These are phyloP conservation scores for Tagetes patula DNA, from an alignment of 129 eudicot genomes.

Conservation along the genomic window DNA sequence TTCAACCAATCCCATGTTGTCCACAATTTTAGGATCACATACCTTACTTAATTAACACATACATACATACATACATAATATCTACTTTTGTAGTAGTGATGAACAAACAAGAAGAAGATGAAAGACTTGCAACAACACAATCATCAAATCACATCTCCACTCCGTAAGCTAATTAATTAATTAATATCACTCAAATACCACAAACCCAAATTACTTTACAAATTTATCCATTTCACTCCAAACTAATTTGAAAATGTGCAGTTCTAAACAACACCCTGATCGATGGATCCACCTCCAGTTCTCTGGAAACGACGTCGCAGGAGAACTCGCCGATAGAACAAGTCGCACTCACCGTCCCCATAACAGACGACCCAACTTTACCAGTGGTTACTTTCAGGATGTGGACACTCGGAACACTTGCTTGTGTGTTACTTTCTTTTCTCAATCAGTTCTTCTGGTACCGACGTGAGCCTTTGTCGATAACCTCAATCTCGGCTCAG, in stretches of 20 bases:
- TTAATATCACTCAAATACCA: background rate
- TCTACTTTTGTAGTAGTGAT: no score
- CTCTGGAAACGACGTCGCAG: background rate
- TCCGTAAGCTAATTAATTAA: constrained; percentile 33
- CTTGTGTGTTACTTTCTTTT: constrained; percentile 57
- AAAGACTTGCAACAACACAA: constrained; percentile 20
- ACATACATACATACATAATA: no score
- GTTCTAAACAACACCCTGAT: constrained; percentile 24
- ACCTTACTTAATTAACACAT: no score
- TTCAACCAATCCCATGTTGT: no score
- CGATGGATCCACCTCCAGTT: constrained; percentile 13
- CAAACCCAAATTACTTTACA: no score
- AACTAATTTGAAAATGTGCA: constrained; percentile 20
- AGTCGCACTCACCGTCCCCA: constrained; percentile 71
- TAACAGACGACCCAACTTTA: constrained; percentile 46
- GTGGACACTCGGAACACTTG: constrained; percentile 58
- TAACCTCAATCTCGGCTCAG: constrained; percentile 65
- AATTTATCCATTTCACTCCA: background rate
- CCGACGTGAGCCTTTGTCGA: constrained; percentile 63
- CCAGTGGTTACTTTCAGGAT: constrained; percentile 65
- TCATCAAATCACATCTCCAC: constrained; percentile 45
- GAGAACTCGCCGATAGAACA: constrained; percentile 71
- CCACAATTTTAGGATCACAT: no score
- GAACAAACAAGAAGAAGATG: background rate
- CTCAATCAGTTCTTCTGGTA: constrained; percentile 75